Base-by-base conservation (phyloP, 2,329 filamentous ascomycete genomes). In the Phialemoniopsis sp. region DNA sequence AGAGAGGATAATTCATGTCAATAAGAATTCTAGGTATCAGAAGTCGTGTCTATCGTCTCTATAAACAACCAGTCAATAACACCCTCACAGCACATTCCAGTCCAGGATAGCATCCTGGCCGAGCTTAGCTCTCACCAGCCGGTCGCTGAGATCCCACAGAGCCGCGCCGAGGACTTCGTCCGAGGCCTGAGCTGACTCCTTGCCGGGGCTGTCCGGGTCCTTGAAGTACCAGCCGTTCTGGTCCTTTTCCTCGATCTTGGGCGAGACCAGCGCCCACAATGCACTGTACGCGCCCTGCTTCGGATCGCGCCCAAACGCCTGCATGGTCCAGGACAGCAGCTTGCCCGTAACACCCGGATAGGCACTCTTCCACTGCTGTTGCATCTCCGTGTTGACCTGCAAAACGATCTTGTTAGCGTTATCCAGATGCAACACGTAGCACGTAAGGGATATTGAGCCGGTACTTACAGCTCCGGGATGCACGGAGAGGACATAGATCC, bases 361-460 rank as follows among this genome's bases (percentile, higher is more conserved):
- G 0, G 66, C 64, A 13, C 66, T 62, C 41, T 69, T 68, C 64
- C 64, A 70, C 41, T 70, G 64, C 37, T 68, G 54, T 38, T 68
- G 63, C 59, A 68, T 68, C 4, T 56, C 55, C 0, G 66, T 68
- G 8, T 64, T 68, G 16, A 68, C 65, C 65, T 67, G 13, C 13
- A 5, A 9, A n/a, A n/a, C n/a, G n/a, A n/a, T n/a, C n/a, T n/a
- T n/a, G n/a, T n/a, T n/a, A n/a, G n/a, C n/a, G n/a, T n/a, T n/a
- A n/a, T n/a, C n/a, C n/a, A n/a, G n/a, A n/a, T n/a, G n/a, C n/a
- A n/a, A n/a, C n/a, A n/a, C n/a, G n/a, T n/a, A n/a, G n/a, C n/a
- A n/a, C n/a, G n/a, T n/a, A n/a, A n/a, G n/a, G n/a, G n/a, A n/a
- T n/a, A n/a, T n/a, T n/a, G 10, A 32, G 13, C 5, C 33, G n/a